Base-by-base conservation (phyloP, 164 flowering plant species). In the Platanus orientalis region DNA sequence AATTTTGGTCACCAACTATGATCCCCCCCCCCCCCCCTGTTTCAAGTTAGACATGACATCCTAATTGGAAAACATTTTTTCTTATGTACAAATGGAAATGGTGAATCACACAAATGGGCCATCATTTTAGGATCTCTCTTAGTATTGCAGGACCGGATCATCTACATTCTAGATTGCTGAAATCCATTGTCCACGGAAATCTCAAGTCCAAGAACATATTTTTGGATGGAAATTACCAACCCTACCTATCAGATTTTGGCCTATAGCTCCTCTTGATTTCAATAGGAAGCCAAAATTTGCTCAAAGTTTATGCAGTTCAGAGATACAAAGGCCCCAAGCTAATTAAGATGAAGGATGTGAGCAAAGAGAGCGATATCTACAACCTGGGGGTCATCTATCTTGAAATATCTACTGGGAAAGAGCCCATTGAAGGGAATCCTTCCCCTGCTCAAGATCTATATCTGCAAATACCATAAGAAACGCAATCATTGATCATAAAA, bases 261-360 rank as follows among this genome's bases (percentile, higher is more conserved):
- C 64, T 88, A 13, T 85, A 86, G 73, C 83, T 86, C n/a, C 81
- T 92, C 52, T 60, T 95, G 71, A 90, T 82, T 66, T 80, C 87
- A 19, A 73, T 79, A 3, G 76, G 96, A 3, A 79, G 79, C 10
- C 99, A 89, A 58, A 85, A 85, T 76, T 77, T 92, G 92, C 86
- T 95, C 16, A 92, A 95, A 71, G 68, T 78, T 39, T 82, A 79
- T 14, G 87, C 92, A 49, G 77, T 72, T 60, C 74, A 87, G 71
- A 97, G 99, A 6, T 92, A 95, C 71, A 92, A 81, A 73, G 94
- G 97, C 23, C 96, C 99, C 4, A 96, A 95, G 71, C 84, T 92
- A 61, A 85, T 90, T 71, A 95, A 95, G 76, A 92, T 95, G 89
- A 86, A 75, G 71, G 99, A 94, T 32, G 90, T 74, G 16, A 74